A percentile compares a stretch with the other conserved stretches of the same genome.
Conservation (phyloP, 768 basidiomycete species). For the Termitomyces sp. region DNA sequence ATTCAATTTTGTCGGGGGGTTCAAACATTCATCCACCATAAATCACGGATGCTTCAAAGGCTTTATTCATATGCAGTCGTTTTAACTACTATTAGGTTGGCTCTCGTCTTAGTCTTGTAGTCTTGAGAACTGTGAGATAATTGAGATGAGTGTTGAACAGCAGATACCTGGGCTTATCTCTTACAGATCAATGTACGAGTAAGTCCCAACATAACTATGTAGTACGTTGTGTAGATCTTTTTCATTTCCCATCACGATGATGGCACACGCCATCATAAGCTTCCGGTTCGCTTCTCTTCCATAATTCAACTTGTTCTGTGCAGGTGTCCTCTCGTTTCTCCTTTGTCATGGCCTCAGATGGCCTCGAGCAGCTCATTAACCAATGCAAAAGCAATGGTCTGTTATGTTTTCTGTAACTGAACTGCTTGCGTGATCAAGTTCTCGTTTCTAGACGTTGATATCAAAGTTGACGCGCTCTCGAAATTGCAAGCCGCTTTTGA, state of each 20-base stretch:
- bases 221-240: background rate
- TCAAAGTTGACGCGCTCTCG: constrained; percentile 73
- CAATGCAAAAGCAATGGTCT: constrained; percentile 65
- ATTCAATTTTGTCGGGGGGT: background rate
- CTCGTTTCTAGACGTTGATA: constrained; percentile 58
- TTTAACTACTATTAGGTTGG: background rate
- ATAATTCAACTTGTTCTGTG: background rate
- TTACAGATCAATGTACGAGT: too few relatives aligned
- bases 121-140: background rate
- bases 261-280: constrained; percentile 1
- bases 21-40: background rate
- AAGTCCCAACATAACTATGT: too few relatives aligned
- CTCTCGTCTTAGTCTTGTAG: background rate
- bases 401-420: constrained; percentile 10
- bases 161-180: too few relatives aligned
- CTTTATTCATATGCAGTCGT: background rate
- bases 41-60: background rate
- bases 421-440: constrained; percentile 6
- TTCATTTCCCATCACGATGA: background rate
- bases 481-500: constrained; percentile 78
- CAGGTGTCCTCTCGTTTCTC: constrained; percentile 6
- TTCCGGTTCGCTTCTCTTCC: constrained; percentile 1
- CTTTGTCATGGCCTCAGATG: constrained; percentile 45
- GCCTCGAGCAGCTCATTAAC: constrained; percentile 53
- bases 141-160: background rate